Base-by-base conservation (phyloP, 164 flowering plant species). In the Vitis rupestris region DNA sequence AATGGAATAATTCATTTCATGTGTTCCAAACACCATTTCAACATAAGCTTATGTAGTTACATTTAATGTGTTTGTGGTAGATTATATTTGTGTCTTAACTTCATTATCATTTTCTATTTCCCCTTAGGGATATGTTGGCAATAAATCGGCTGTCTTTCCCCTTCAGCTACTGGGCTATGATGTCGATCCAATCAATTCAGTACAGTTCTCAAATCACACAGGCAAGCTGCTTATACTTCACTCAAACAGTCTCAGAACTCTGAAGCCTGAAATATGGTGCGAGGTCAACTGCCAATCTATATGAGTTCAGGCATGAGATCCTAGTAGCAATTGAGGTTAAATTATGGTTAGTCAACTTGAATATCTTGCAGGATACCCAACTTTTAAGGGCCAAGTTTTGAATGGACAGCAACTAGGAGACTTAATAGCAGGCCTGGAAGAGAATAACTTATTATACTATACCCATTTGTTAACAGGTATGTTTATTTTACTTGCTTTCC, bases 201-300 rank as follows among this genome's bases (percentile, higher is more conserved):
- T 96, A 44, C 99, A 96, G 79, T 96, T 96, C 85, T 96, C 99
- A 70, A 96, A 96, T 74, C 99, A 96, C 84, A 96, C 99, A 86
- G 98, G 98, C 90, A 91, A 94, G 97, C 87, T 79, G 86, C 84
- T 86, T 84, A 78, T 71, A 77, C 82, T 82, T 80, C 78, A 76
- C 71, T 81, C 77, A 71, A 70, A 71, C 72, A 66, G 70, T 78
- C 79, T 84, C 72, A 78, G 72, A 76, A 74, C 81, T 75, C 73
- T 80, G 80, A 78, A 75, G 71, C 80, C 75, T 79, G 76, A 86
- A 74, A 72, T 77, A 76, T 64, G 83, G 87, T 82, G 86, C 78
- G 82, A 73, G 72, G 72, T 73, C 78, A 75, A 78, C 70, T 70
- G 70, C 73, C 68, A 66, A 74, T 57, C 72, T 80, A 71, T 70